Evolutionary conservation across 2,329 filamentous ascomycete species (phyloP).

Genomic region (Cercospora citrullina): DNA sequence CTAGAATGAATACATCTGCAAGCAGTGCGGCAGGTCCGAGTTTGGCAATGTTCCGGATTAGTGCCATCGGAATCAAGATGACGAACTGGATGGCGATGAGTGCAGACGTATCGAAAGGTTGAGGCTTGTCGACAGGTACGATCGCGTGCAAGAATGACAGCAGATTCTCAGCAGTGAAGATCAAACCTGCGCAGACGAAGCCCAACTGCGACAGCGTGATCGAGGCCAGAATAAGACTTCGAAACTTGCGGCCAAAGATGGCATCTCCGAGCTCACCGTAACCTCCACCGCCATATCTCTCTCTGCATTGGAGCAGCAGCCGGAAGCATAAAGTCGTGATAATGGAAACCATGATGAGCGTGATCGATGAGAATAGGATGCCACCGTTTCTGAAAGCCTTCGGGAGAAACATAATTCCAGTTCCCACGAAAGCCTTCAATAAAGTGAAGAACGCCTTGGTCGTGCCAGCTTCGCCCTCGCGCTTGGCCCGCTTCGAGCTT

Average conservation of each 20-base stretch:
- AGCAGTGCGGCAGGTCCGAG: constrained; percentile 68
- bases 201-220: constrained; percentile 74
- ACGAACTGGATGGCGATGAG: constrained; percentile 68
- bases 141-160: constrained; percentile 67
- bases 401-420: constrained; percentile 78
- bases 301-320: constrained; percentile 67
- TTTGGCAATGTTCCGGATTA: constrained; percentile 74
- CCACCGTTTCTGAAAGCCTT: constrained; percentile 79
- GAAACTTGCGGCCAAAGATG: constrained; percentile 64
- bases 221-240: constrained; percentile 66
- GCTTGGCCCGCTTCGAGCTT: constrained; percentile 49
- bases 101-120: constrained; percentile 55
- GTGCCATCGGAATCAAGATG: constrained; percentile 64
- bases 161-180: constrained; percentile 75
- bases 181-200: constrained; percentile 75
- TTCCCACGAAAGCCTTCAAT: constrained; percentile 76
- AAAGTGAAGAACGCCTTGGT: constrained; percentile 75
- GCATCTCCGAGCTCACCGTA: constrained; percentile 72
- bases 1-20: constrained; percentile 70
- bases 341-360: constrained; percentile 63
- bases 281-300: constrained; percentile 62
- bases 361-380: constrained; percentile 71
- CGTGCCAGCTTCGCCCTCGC: constrained; percentile 64
- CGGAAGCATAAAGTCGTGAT: constrained; percentile 72
- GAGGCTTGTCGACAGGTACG: constrained; percentile 42